phyloP scores from a whole-genome alignment of 2,329 filamentous ascomycete species.

The Aspergillus luchuensis region DNA sequence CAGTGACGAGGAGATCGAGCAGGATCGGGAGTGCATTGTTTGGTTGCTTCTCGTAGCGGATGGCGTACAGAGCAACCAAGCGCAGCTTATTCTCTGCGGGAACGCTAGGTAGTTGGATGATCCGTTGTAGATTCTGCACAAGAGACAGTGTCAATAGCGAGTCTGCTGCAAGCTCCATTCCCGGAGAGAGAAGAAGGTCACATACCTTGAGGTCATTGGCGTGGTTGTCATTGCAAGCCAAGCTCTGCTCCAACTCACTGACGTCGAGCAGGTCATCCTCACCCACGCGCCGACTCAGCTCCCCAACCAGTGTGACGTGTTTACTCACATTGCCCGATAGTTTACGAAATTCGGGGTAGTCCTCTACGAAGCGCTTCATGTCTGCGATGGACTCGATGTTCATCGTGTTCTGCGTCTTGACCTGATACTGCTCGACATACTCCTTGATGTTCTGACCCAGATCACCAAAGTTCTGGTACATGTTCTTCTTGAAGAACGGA shows the following conservation, averaged over 20 bases:
- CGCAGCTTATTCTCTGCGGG: slow-evolving; percentile 81
- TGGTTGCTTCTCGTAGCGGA: slow-evolving; percentile 86
- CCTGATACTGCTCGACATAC: slow-evolving; percentile 98
- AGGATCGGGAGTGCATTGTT: slow-evolving; percentile 82
- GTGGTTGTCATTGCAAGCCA: slow-evolving; percentile 97
- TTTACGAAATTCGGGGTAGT: slow-evolving; percentile 97
- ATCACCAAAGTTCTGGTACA: slow-evolving; percentile 97
- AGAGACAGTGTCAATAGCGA: neutral
- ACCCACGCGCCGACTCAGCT: slow-evolving; percentile 84
- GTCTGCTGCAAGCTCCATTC: neutral
- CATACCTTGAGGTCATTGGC: slow-evolving; percentile 81
- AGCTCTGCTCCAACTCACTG: slow-evolving; percentile 92
- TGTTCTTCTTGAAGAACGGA: slow-evolving; percentile 98
- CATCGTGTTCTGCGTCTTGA: slow-evolving; percentile 92
- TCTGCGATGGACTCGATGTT: slow-evolving; percentile 96
- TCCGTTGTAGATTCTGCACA: slow-evolving; percentile 72
- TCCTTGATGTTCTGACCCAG: slow-evolving; percentile 96
- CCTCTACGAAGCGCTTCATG: slow-evolving; percentile 99
- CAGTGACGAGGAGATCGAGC: slow-evolving; percentile 80
- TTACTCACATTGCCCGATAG: slow-evolving; percentile 98
- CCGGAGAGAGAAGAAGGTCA: neutral
- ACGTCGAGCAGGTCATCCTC: slow-evolving; percentile 90
- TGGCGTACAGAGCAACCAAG: slow-evolving; percentile 88
- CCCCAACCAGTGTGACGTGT: slow-evolving; percentile 92
- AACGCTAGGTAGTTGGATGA: slow-evolving; percentile 79